Evolutionary conservation across 1,284 basidiomycete genomes (phyloP), one percentile per base, ranked within the genome.

Genomic region (Ganoderma sp.): DNA sequence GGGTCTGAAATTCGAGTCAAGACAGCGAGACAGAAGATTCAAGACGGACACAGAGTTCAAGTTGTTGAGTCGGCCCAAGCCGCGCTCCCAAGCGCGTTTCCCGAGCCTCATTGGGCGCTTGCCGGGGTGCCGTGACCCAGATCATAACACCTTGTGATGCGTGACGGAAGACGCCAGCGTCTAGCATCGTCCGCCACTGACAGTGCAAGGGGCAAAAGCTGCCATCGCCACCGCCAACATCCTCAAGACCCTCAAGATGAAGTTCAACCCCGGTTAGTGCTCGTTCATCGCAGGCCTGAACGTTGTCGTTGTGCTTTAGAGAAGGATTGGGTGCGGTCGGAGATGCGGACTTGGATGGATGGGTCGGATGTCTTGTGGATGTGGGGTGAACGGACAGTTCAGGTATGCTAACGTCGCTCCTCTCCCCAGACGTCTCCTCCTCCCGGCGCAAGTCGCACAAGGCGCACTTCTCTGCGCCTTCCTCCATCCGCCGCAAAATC

Each of bases 381-480:
- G 83, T 76, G 78, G 79, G 73, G 68, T 71, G 63, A 59, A 41
- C 19, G 58, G 59, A 66, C 39, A 69, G 67, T 69, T 48, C 70
- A 69, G 72, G 54, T 68, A 67, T 75, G 76, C 75, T 78, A 72
- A 77, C 70, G 71, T 71, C 39, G 45, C 73, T 64, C 37, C 63
- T 69, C 67, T 39, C 62, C 32, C 41, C 77, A 94, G 94, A 93
- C 80, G 87, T 91, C 78, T 93, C 93, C 74, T 94, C 92, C 74
- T 94, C 93, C 80, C 91, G 95, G 81, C 94, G 97, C 88, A 98
- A 97, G 90, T 90, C 92, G 79, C 94, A 95, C 86, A 97, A 97
- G 90, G 94, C 93, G 76, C 97, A 98, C 89, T 98, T 98, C 83
- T 85, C 86, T 70, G 96, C 96, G 65, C 93, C 97, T 70, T 98